Conservation (phyloP, 176 grass and related monocot genomes). For the Pharus latifolius region DNA sequence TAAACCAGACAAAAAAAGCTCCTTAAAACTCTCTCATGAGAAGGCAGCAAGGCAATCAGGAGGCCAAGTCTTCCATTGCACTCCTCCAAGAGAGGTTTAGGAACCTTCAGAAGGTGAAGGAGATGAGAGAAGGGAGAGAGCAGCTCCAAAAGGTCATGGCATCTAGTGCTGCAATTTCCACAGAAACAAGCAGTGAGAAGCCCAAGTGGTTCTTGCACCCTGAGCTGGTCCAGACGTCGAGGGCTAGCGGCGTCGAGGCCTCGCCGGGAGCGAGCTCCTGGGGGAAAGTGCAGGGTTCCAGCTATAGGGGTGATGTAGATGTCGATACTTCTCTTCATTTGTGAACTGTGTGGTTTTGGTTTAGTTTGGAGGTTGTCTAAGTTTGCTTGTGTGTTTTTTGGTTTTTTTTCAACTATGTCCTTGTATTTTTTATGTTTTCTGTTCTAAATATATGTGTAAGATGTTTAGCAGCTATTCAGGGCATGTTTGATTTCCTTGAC, state of each 20-base stretch:
- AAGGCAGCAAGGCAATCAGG: not conserved
- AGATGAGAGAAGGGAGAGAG: constrained; percentile 45
- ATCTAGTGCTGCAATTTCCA: not conserved
- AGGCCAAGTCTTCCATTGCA: constrained; percentile 38
- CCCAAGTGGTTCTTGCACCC: constrained; percentile 40
- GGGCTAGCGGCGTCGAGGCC: not conserved
- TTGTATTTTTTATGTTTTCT: no score
- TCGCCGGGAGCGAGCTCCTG: not conserved
- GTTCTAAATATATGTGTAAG: no score
- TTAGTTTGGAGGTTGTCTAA: no score
- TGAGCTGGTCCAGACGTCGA: constrained; percentile 12
- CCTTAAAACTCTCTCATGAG: constrained; percentile 10
- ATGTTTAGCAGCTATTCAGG: no score
- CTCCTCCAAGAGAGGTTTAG: constrained; percentile 65
- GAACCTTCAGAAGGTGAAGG: constrained; percentile 45
- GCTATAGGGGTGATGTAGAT: constrained; percentile 14
- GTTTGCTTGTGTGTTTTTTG: no score
- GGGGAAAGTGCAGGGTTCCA: constrained; percentile 6
- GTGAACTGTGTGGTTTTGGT: no score
- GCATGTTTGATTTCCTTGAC: no score
- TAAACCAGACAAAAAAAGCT: not conserved
- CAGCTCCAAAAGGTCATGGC: constrained; percentile 3
- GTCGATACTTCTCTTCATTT: constrained; percentile 59
- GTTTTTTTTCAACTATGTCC: no score
- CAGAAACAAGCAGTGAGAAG: not conserved